Conservation (phyloP, 306 rosid species). For the Ormosia semicastrata region DNA sequence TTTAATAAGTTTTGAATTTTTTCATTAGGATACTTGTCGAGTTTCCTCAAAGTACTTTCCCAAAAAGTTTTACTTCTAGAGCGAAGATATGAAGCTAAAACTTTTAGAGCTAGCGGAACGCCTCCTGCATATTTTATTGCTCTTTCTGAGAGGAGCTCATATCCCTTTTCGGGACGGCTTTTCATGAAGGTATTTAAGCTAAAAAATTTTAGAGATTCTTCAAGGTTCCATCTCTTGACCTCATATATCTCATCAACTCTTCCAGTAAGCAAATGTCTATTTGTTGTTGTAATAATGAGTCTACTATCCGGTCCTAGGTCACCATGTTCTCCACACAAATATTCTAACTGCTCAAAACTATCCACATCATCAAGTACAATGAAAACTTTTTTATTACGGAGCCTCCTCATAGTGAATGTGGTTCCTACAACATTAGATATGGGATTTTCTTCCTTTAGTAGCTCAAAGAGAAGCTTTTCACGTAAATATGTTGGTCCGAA, state of each 20-base stretch:
- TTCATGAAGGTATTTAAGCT: background rate
- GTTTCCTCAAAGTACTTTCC: background rate
- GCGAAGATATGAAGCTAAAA: constrained; percentile 1
- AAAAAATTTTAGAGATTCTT: background rate
- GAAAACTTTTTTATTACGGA: background rate
- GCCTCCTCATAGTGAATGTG: background rate
- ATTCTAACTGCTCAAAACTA: background rate
- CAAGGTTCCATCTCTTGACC: background rate
- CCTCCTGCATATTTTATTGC: constrained; percentile 8
- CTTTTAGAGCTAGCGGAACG: constrained; percentile 4
- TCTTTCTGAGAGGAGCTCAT: background rate
- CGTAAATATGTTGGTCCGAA: background rate
- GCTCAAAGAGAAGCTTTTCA: background rate
- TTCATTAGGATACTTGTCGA: background rate
- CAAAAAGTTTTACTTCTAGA: background rate
- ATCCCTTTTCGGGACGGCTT: background rate
- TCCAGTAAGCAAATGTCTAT: background rate
- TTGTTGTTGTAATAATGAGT: constrained; percentile 12
- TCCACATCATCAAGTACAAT: constrained; percentile 17
- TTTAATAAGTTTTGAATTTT: background rate
- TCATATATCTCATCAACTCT: background rate
- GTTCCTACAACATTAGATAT: background rate
- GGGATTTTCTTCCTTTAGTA: background rate
- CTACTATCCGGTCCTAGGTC: background rate
- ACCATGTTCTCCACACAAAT: background rate